These are phyloP conservation scores for Paramecium bursaria DNA, from an alignment of 73 alveolate genomes.

Conservation along the genomic window DNA sequence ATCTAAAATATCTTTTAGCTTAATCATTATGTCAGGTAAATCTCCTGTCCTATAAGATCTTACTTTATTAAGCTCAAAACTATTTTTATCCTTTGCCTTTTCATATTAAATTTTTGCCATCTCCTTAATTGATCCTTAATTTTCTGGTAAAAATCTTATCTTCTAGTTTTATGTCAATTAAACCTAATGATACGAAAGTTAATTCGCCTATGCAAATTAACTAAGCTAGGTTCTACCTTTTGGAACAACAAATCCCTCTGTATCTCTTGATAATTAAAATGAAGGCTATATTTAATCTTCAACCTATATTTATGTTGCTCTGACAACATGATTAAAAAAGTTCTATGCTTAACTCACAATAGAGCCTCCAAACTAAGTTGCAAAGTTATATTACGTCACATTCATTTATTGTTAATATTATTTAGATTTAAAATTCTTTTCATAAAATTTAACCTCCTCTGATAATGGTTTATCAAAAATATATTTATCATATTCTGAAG, in stretches of 20 bases:
- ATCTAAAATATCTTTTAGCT: constrained; percentile 58
- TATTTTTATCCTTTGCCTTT: constrained; percentile 24
- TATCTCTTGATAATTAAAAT: constrained; percentile 3
- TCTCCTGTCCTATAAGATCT: constrained; percentile 66
- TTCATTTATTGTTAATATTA: constrained; percentile 9
- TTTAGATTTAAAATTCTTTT: constrained; percentile 43
- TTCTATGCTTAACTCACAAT: neutral
- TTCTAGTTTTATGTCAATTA: constrained; percentile 4
- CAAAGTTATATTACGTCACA: constrained; percentile 10
- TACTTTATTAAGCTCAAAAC: constrained; percentile 29
- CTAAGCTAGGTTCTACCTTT: neutral
- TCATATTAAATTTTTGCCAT: neutral
- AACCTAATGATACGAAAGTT: constrained; percentile 11
- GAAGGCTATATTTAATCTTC: neutral
- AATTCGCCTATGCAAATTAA: constrained; percentile 23
- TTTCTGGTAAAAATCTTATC: constrained; percentile 33
- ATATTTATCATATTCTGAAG: constrained; percentile 60
- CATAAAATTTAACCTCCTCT: constrained; percentile 65
- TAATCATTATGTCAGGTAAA: constrained; percentile 62
- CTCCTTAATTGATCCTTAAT: neutral
- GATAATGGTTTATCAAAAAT: constrained; percentile 60
- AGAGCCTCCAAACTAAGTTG: constrained; percentile 40
- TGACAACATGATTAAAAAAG: too few species aligned
- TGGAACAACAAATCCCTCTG: constrained; percentile 32
- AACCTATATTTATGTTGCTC: neutral